Conservation (phyloP, 306 rosid genomes). For the Erythrophleum fordii region DNA sequence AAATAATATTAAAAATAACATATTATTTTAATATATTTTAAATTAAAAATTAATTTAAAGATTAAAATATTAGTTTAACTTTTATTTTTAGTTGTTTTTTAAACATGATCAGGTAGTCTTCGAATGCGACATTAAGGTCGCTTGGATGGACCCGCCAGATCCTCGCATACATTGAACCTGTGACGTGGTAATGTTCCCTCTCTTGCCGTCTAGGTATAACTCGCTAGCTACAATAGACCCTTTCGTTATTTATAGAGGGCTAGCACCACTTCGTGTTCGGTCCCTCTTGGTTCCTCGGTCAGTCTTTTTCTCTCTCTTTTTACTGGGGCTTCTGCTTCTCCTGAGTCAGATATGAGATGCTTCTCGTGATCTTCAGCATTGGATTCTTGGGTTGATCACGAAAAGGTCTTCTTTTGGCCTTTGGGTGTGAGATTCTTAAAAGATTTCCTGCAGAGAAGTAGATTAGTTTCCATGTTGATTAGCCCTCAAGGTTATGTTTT, state of each 20-base stretch:
- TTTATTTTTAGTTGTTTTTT: too few species aligned
- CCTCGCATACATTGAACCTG: conserved; percentile 54
- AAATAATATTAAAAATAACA: too few species aligned
- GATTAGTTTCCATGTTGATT: too few species aligned
- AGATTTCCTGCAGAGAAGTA: conserved; percentile 50
- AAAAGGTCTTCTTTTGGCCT: conserved; percentile 39
- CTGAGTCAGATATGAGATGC: conserved; percentile 21
- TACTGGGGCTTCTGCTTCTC: background rate
- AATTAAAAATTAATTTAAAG: too few species aligned
- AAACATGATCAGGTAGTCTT: too few species aligned
- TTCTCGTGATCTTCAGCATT: conserved; percentile 39
- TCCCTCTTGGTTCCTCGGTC: background rate
- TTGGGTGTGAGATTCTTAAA: conserved; percentile 36
- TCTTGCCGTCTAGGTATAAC: background rate
- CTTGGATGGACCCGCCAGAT: conserved; percentile 39
- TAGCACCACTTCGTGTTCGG: background rate
- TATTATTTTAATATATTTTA: too few species aligned
- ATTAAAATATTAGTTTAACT: too few species aligned
- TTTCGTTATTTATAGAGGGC: background rate
- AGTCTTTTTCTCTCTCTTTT: background rate
- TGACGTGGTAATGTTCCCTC: background rate
- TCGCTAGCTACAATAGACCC: background rate
- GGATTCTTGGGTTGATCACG: conserved; percentile 38
- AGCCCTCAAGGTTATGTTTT: conserved; percentile 2
- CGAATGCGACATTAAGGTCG: background rate